phyloP scores from a whole-genome alignment of 2,329 filamentous ascomycete genomes.

The Phialemonium atrogriseum region DNA sequence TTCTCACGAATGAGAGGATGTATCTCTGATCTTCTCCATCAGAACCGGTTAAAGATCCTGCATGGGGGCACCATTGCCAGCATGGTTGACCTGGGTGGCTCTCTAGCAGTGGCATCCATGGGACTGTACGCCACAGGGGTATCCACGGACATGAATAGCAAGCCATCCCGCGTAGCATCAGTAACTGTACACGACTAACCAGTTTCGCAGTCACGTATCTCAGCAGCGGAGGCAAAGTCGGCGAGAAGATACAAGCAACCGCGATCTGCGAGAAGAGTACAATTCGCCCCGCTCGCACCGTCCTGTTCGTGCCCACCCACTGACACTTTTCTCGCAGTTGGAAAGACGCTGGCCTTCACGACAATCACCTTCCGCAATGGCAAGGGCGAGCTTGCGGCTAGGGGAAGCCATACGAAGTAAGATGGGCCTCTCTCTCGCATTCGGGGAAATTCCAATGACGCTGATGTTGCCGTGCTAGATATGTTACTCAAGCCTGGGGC shows the following conservation, averaged over 20 bases:
- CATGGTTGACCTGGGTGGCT: slow-evolving; percentile 61
- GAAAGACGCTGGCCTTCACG: slow-evolving; percentile 56
- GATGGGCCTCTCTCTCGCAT: slow-evolving; percentile 10
- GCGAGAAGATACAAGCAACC: slow-evolving; percentile 46
- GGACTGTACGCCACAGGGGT: slow-evolving; percentile 56
- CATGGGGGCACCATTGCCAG: slow-evolving; percentile 74
- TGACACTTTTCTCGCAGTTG: slow-evolving; percentile 36
- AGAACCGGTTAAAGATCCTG: slow-evolving; percentile 71
- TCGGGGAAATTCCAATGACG: too few species aligned
- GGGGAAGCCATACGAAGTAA: slow-evolving; percentile 60
- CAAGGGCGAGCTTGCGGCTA: slow-evolving; percentile 50
- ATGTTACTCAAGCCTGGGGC: slow-evolving; percentile 18
- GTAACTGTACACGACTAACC: background rate
- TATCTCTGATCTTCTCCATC: too few species aligned
- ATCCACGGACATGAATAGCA: slow-evolving; percentile 57
- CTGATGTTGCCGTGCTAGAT: slow-evolving; percentile 5
- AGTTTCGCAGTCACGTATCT: slow-evolving; percentile 49
- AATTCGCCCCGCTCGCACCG: background rate
- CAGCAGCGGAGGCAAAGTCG: slow-evolving; percentile 46
- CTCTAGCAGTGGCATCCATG: slow-evolving; percentile 56
- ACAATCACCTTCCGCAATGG: slow-evolving; percentile 49
- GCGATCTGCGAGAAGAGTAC: slow-evolving; percentile 55
- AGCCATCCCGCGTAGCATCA: background rate
- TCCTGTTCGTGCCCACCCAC: background rate
- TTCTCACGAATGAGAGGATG: background rate